phyloP scores from a whole-genome alignment of 2,329 filamentous ascomycete species.

The Xylaria sp. region DNA sequence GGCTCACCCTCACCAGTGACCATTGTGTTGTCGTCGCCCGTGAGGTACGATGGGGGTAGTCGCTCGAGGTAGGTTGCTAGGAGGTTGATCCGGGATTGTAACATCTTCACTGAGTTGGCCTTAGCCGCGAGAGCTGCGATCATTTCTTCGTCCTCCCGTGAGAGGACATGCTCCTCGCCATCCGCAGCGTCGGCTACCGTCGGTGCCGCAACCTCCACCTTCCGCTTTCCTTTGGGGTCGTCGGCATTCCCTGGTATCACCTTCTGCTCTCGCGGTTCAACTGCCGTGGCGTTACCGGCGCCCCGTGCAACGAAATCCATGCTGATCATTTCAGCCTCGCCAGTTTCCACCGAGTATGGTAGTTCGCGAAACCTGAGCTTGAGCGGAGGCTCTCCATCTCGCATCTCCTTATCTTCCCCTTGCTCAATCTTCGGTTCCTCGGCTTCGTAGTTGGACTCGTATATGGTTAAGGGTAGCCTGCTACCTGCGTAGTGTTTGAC shows the following conservation, averaged over 20 bases:
- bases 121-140: slow-evolving; percentile 78
- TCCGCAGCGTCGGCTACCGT: slow-evolving; percentile 39
- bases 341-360: slow-evolving; percentile 87
- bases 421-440: slow-evolving; percentile 59
- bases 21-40: slow-evolving; percentile 46
- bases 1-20: slow-evolving; percentile 43
- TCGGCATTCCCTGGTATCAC: slow-evolving; percentile 49
- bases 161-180: slow-evolving; percentile 53
- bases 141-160: slow-evolving; percentile 65
- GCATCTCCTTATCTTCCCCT: slow-evolving; percentile 73
- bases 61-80: slow-evolving; percentile 77
- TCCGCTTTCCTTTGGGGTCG: slow-evolving; percentile 59
- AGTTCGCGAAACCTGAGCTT: slow-evolving; percentile 81
- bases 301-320: slow-evolving; percentile 91
- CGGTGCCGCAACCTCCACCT: slow-evolving; percentile 43
- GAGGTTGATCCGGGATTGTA: slow-evolving; percentile 76
- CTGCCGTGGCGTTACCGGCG: slow-evolving; percentile 77
- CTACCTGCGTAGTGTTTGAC: slow-evolving; percentile 66
- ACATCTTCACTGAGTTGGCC: slow-evolving; percentile 91
- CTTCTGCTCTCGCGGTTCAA: slow-evolving; percentile 46
- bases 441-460: slow-evolving; percentile 82
- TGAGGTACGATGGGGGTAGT: slow-evolving; percentile 69
- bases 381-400: slow-evolving; percentile 63
- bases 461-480: slow-evolving; percentile 87
- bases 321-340: slow-evolving; percentile 96